Evolutionary conservation across 805 yeast species (phyloP).

Genomic region (Candida palmyrensis): DNA sequence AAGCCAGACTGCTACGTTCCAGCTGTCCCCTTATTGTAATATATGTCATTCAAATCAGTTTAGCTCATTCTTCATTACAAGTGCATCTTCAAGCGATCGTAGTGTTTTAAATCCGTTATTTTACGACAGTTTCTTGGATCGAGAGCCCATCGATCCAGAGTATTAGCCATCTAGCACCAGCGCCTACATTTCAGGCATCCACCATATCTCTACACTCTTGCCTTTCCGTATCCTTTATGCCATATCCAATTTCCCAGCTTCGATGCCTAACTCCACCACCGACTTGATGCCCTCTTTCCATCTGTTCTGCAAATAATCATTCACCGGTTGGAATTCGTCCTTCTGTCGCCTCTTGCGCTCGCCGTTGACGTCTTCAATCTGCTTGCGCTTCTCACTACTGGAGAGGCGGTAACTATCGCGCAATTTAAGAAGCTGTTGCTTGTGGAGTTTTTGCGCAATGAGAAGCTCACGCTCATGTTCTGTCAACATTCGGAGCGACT

Average conservation of each 20-base stretch:
- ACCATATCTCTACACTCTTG: too few species aligned
- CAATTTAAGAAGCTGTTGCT: conserved; percentile 17
- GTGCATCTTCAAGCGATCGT: too few species aligned
- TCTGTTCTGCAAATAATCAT: conserved; percentile 40
- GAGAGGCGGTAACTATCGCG: conserved; percentile 16
- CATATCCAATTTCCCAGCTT: conserved; percentile 8
- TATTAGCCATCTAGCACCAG: too few species aligned
- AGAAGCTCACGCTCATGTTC: conserved; percentile 33
- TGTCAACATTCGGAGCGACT: conserved; percentile 26
- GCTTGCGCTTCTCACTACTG: conserved; percentile 33
- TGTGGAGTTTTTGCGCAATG: conserved; percentile 27
- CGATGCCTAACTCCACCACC: conserved; percentile 32
- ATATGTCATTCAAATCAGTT: too few species aligned
- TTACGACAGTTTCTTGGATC: too few species aligned
- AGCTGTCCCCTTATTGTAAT: too few species aligned
- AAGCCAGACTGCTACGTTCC: too few species aligned
- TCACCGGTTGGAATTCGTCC: conserved; percentile 36
- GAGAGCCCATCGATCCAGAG: too few species aligned
- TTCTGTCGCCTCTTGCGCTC: conserved; percentile 40
- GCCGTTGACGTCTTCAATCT: conserved; percentile 37
- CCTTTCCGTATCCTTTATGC: too few species aligned
- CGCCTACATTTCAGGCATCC: too few species aligned
- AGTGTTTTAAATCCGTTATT: too few species aligned
- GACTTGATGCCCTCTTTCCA: conserved; percentile 47
- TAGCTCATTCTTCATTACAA: too few species aligned